Conservation (phyloP, 768 basidiomycete genomes). For the Cystobasidium tubakii region DNA sequence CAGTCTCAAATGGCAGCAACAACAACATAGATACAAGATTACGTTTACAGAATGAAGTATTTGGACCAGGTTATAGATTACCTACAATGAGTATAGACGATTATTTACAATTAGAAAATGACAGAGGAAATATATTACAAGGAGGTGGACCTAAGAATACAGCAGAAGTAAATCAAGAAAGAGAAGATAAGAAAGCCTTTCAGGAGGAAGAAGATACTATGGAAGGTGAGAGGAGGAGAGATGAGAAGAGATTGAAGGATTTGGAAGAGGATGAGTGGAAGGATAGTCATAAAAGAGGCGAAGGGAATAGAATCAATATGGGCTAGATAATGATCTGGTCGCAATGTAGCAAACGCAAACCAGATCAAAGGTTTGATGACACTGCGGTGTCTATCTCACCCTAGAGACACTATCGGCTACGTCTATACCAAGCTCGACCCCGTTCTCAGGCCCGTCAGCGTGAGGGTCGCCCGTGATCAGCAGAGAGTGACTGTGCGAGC, state of each 20-base stretch:
- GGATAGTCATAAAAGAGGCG: constrained; percentile 76
- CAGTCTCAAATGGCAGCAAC: constrained; percentile 39
- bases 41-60: constrained; percentile 71
- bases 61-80: constrained; percentile 71
- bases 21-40: constrained; percentile 56
- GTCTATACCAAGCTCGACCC: too few relatives aligned
- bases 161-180: constrained; percentile 62
- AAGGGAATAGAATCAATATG: constrained; percentile 95
- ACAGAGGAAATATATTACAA: constrained; percentile 76
- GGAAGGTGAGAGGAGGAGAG: constrained; percentile 64
- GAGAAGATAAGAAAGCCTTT: constrained; percentile 59
- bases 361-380: too few relatives aligned
- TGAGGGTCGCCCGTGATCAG: too few relatives aligned
- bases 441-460: too few relatives aligned
- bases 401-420: too few relatives aligned
- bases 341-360: too few relatives aligned
- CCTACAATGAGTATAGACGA: constrained; percentile 96
- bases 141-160: constrained; percentile 65
- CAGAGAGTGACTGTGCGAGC: too few relatives aligned
- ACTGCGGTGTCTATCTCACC: too few relatives aligned
- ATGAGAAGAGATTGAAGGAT: constrained; percentile 62
- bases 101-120: constrained; percentile 76
- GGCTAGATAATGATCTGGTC: constrained; percentile 54
- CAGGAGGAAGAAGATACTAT: constrained; percentile 59
- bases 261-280: constrained; percentile 87